Evolutionary conservation across 2,329 filamentous ascomycete species (phyloP), one percentile per base, ranked within the genome.

Genomic region (Reticulascus tulasneorum): DNA sequence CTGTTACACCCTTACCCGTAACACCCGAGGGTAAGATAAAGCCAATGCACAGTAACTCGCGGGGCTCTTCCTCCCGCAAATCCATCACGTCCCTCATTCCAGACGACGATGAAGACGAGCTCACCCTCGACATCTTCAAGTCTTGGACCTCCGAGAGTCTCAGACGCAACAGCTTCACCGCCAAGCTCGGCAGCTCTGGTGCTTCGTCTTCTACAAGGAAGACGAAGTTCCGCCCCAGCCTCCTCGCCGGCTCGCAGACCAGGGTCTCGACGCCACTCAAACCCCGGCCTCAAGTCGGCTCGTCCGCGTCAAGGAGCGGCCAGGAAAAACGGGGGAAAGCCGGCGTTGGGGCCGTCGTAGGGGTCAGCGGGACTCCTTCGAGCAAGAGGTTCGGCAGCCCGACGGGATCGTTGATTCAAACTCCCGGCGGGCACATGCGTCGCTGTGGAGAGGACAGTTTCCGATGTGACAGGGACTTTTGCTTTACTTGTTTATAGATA

Each of bases 391-490:
- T 37, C 8, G 41, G 47, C 4, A 55, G 51, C 28, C 44, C 44
- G 29, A 41, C 33, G 19, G 47, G 33, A 10, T 52, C 50, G 18
- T 44, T 59, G 21, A 48, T 65, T 5, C 60, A 60, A 45, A 76
- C 73, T 9, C 73, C 73, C 0, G 66, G 72, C 3, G 74, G 74
- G 2, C 66, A 67, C 11, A 46, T 64, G 46, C 60, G 71, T 33
- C 61, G 61, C 11, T 82, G 78, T 40, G 77, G 77, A 4, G 58
- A 72, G 44, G 66, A 69, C 45, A 77, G 72, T 10, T 80, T 73
- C 50, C 59, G 57, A 12, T 82, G 77, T 42, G 68, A 67, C 4
- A 63, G 71, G 35, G 69, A 75, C 42, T 81, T 80, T 56, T 82
- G 78, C 55, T 79, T 82, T 47, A 65, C 62, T 9, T 81, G 77